Conservation (phyloP, 1,139 yeast genomes). For the Candida pseudoviswanathii region DNA sequence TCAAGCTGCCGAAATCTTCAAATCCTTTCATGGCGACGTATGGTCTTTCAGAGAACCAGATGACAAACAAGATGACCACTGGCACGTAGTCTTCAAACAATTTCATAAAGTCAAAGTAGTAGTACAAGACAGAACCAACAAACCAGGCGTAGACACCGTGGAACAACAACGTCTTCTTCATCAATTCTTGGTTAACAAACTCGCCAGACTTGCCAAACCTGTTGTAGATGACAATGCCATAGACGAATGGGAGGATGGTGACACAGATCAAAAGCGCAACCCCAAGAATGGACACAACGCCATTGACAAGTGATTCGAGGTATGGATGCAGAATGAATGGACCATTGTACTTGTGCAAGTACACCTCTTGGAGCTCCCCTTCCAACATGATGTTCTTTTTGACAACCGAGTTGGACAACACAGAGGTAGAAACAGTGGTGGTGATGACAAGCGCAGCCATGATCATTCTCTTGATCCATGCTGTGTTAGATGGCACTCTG, state of each 20-base stretch:
- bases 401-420: neutral
- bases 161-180: constrained; percentile 3
- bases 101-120: constrained; percentile 4
- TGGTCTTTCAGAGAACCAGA: constrained; percentile 7
- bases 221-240: constrained; percentile 1
- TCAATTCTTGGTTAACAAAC: constrained; percentile 1
- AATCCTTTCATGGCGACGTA: constrained; percentile 4
- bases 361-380: neutral
- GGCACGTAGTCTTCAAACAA: constrained; percentile 5
- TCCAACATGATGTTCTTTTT: neutral
- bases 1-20: constrained; percentile 4
- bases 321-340: constrained; percentile 1
- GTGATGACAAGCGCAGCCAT: constrained; percentile 1
- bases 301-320: neutral
- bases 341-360: neutral
- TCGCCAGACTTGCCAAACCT: constrained; percentile 1
- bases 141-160: neutral
- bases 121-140: constrained; percentile 2
- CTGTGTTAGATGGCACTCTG: constrained; percentile 2
- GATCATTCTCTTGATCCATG: constrained; percentile 1
- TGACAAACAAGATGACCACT: neutral
- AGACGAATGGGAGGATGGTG: constrained; percentile 3
- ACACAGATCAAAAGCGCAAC: constrained; percentile 2
- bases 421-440: neutral
- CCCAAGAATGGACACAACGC: neutral